These are phyloP conservation scores for Spergularia marina DNA, from an alignment of 148 eudicot genomes.

Conservation along the genomic window DNA sequence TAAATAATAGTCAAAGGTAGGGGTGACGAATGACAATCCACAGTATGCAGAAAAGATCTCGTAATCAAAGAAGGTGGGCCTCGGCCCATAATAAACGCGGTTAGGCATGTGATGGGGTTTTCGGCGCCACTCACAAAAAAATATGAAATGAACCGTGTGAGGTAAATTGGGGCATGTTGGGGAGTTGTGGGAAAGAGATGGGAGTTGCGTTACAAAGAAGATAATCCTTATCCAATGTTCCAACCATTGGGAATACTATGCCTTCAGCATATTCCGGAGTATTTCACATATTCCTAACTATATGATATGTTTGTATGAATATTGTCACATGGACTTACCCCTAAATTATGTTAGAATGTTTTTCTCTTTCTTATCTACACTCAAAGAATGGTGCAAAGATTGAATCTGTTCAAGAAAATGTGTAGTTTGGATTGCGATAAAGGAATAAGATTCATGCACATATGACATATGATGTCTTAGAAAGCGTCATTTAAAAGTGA, in stretches of 20 bases:
- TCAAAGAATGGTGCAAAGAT: not conserved
- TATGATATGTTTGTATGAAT: not conserved
- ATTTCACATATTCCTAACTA: slow-evolving; percentile 7
- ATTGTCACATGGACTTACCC: slow-evolving; percentile 19
- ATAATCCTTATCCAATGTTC: slow-evolving; percentile 16
- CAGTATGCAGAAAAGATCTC: not conserved
- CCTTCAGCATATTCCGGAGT: not conserved
- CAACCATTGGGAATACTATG: slow-evolving; percentile 3
- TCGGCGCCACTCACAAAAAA: not conserved
- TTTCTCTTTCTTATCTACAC: not conserved
- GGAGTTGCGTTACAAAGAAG: not conserved
- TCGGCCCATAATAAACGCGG: slow-evolving; percentile 18
- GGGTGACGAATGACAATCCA: not conserved
- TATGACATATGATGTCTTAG: no score
- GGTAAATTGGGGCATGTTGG: slow-evolving; percentile 7
- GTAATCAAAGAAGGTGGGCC: slow-evolving; percentile 5
- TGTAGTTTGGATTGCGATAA: no score
- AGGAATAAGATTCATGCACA: no score
- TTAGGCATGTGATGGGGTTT: slow-evolving; percentile 22
- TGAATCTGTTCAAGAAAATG: not conserved
- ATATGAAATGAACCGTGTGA: not conserved
- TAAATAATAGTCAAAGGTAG: slow-evolving; percentile 5
- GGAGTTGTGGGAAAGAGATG: slow-evolving; percentile 8
- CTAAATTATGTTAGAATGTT: not conserved
- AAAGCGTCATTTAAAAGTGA: no score